A percentile compares a stretch with the other conserved stretches of the same genome.
Evolutionary conservation across 176 grass and related monocot genomes (phyloP).

Genomic region (Coix lacrymajobi): DNA sequence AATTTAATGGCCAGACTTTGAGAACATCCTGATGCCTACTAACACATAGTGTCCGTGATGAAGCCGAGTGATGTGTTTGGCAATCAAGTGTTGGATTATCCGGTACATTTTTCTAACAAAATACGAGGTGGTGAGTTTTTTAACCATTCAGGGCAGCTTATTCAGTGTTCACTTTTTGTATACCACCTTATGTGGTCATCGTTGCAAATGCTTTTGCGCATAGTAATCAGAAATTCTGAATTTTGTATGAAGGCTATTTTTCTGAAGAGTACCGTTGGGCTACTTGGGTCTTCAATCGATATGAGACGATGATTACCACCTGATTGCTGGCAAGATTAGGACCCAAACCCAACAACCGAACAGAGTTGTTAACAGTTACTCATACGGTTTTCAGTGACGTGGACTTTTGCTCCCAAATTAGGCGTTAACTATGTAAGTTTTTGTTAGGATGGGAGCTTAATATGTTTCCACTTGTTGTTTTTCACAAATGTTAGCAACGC

Average conservation of each 20-base stretch:
- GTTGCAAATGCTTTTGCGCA: not conserved
- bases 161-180: not conserved
- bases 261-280: not conserved
- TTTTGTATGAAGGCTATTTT: not conserved
- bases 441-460: not conserved
- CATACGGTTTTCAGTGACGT: not conserved
- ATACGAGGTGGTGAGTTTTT: conserved; percentile 15
- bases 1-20: conserved; percentile 36
- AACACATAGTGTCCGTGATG: not conserved
- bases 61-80: conserved; percentile 4
- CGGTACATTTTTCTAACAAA: not conserved
- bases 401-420: not conserved
- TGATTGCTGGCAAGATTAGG: not conserved
- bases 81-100: not conserved
- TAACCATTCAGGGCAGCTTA: not conserved
- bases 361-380: not conserved
- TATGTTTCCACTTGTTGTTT: not conserved
- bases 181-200: not conserved
- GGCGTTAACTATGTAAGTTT: not conserved
- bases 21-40: not conserved
- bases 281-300: not conserved
- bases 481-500: no score
- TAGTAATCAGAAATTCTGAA: not conserved
- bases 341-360: not conserved
- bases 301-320: not conserved